phyloP scores from a whole-genome alignment of 441 rosid species.

The Corymbia citriodora region DNA sequence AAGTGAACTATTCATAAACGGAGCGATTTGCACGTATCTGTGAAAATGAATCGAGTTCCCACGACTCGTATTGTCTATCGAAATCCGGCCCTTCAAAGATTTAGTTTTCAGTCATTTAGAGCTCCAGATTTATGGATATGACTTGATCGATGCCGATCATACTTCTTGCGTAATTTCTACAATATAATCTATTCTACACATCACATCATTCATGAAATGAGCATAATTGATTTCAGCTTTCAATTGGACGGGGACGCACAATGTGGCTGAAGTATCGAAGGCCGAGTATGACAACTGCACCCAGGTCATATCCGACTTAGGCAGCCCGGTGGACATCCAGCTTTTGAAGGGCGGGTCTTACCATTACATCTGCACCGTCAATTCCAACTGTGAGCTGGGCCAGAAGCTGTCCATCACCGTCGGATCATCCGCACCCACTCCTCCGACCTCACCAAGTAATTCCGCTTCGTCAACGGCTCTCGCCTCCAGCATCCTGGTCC shows the following conservation, averaged over 20 bases:
- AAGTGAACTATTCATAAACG: background rate
- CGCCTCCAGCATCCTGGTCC: background rate
- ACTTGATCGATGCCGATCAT: background rate
- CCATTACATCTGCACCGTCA: background rate
- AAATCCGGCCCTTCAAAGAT: too few relatives aligned
- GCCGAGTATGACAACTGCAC: conserved; percentile 15
- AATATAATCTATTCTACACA: rapidly evolving
- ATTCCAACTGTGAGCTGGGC: background rate
- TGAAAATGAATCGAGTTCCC: background rate
- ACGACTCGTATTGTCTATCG: too few relatives aligned
- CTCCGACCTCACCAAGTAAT: background rate
- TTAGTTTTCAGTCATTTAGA: too few relatives aligned
- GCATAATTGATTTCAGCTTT: conserved; percentile 10
- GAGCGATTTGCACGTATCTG: background rate
- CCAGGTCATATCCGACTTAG: background rate
- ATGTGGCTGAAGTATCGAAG: conserved; percentile 7
- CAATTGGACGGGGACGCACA: conserved; percentile 16
- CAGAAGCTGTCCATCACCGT: background rate
- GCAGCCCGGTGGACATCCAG: background rate
- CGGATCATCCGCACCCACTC: background rate
- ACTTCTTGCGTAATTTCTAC: background rate
- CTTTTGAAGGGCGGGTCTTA: background rate
- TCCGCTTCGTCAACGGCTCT: background rate
- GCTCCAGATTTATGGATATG: too few relatives aligned
- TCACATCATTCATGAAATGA: background rate